Percentiles rank a stretch among this genome's conserved stretches.
These are phyloP conservation scores for Nymphaea thermarum DNA, from an alignment of 164 flowering plant species.

Conservation along the genomic window DNA sequence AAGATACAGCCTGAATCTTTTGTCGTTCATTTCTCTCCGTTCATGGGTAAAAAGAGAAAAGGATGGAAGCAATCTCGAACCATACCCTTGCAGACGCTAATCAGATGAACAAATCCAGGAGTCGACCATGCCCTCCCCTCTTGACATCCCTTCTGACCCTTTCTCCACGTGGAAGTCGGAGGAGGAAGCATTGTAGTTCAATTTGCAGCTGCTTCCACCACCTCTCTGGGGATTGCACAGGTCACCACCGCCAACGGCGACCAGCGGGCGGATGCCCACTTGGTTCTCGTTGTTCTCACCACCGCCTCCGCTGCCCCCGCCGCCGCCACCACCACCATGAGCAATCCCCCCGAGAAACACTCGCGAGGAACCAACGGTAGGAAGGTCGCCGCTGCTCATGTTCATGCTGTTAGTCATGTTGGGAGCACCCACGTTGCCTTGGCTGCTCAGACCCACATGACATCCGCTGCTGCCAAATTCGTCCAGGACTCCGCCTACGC, in stretches of 20 bases:
- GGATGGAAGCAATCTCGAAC: neutral
- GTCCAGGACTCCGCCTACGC: neutral
- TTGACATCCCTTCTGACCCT: neutral
- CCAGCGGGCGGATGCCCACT: neutral
- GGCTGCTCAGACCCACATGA: neutral
- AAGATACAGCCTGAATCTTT: neutral
- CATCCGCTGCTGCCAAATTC: neutral
- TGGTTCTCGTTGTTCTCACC: neutral
- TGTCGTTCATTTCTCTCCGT: neutral
- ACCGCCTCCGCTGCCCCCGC: neutral
- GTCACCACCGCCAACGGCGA: neutral
- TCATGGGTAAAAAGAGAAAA: neutral
- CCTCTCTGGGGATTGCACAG: neutral
- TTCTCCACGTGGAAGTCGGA: constrained; percentile 3
- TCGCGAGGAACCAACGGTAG: neutral
- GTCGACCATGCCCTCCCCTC: constrained; percentile 2
- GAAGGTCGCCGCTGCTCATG: neutral
- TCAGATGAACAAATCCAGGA: constrained; percentile 3
- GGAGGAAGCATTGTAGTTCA: neutral
- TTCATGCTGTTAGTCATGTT: neutral
- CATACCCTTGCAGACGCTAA: neutral
- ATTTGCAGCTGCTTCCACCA: neutral
- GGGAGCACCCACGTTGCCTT: neutral
- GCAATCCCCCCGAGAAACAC: neutral
- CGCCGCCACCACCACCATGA: no score